Evolutionary conservation across 805 yeast genomes (phyloP), one percentile per base, ranked within the genome.

Genomic region (Ogataea glucozyma): DNA sequence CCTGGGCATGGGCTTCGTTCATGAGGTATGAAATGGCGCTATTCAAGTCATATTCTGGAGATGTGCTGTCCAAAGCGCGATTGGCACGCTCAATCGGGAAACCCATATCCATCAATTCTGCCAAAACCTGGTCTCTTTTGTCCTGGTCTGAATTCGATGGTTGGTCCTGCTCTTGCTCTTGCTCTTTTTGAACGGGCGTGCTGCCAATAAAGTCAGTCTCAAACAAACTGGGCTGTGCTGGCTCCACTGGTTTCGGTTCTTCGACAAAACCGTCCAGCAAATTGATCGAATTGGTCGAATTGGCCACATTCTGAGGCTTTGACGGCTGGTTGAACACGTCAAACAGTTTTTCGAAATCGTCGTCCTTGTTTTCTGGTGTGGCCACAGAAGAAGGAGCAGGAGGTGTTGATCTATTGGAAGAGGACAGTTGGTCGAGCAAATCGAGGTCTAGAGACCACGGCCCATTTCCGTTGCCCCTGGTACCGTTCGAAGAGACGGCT

Each of bases 101-200:
- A 2, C 96, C 96, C 79, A 88, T 88, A 46, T 87, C 93, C 2
- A 85, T 63, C 31, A 87, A 67, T 51, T 80, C 85, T 0, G 91
- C 91, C 13, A 86, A 57, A 1, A 79, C 70, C 31, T 65, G 66
- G 49, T 81, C 85, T 33, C 62, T 60, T 7, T 58, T 58, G 14
- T 48, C 48, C 16, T 34, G 18, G 4, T 38, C 7, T 12, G 39
- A 26, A 13, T 21, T 27, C 9, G 31, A 16, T 26, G 41, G 26
- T n/a, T 23, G 33, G 38, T 20, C 13, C 29, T 9, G 30, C 24
- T 1, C 17, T 10, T 19, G 32, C 26, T 22, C 19, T 13, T 30
- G 31, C 14, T 35, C 31, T 11, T 22, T 11, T 11, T 22, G 18
- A 35, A 12, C 6, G 19, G 7, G 31, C 24, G 23, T 11, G 11